Conservation (phyloP, 2,329 filamentous ascomycete species). For the Scleromitrula shiraiana region DNA sequence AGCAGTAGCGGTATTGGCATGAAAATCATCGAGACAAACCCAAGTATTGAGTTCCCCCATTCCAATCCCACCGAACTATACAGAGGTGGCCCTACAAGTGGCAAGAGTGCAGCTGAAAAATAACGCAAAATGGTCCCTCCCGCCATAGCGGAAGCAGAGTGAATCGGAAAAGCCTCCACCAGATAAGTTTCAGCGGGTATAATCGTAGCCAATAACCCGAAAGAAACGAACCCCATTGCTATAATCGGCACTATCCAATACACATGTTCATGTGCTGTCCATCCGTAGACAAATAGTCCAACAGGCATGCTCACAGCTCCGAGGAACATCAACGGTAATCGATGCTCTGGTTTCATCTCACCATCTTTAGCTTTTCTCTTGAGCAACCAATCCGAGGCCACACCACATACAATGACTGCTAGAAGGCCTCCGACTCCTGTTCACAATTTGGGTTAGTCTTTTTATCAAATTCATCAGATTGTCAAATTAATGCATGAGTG, state of each 20-base stretch:
- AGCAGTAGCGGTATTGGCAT: neutral
- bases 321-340: neutral
- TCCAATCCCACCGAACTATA: neutral
- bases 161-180: slow-evolving; percentile 29
- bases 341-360: neutral
- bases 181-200: slow-evolving; percentile 37
- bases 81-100: slow-evolving; percentile 39
- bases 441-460: neutral
- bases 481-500: neutral
- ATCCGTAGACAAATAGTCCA: neutral
- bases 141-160: slow-evolving; percentile 33
- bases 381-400: too few species aligned
- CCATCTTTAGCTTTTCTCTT: too few species aligned
- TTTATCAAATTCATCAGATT: slow-evolving; percentile 1
- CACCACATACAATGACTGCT: too few species aligned
- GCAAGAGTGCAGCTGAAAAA: slow-evolving; percentile 40
- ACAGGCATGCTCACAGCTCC: neutral
- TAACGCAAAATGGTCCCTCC: slow-evolving; percentile 34
- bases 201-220: neutral
- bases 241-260: neutral
- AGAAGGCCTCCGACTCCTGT: too few species aligned
- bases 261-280: neutral
- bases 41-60: slow-evolving; percentile 2
- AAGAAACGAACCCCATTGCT: neutral
- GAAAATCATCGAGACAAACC: neutral